phyloP scores from a whole-genome alignment of 192 early-diverging fungal genomes.

The Lobosporangium transversale region DNA sequence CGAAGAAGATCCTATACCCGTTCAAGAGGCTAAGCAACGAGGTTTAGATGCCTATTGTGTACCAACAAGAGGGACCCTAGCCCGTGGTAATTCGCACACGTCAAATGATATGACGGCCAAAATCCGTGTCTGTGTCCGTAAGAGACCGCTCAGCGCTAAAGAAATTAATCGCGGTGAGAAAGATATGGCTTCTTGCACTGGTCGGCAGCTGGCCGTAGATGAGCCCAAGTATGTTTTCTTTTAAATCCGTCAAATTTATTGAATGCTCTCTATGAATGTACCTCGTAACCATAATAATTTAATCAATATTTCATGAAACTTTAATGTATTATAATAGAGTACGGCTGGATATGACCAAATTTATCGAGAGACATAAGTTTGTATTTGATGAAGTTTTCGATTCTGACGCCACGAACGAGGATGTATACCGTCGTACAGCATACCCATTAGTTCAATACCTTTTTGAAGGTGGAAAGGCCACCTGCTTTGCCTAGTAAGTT shows the following conservation, averaged over 20 bases:
- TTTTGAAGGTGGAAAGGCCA: constrained; percentile 95
- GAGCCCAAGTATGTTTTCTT: constrained; percentile 85
- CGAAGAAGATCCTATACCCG: constrained; percentile 47
- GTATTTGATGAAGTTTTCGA: constrained; percentile 98
- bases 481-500: constrained; percentile 97
- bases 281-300: too few relatives aligned
- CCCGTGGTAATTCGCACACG: constrained; percentile 24
- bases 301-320: too few relatives aligned
- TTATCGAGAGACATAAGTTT: constrained; percentile 94
- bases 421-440: constrained; percentile 92
- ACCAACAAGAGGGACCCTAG: constrained; percentile 51
- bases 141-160: constrained; percentile 91
- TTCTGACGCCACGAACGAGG: constrained; percentile 77
- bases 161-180: constrained; percentile 83
- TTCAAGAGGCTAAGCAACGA: constrained; percentile 47
- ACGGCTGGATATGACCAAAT: constrained; percentile 95
- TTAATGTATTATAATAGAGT: too few relatives aligned
- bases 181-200: constrained; percentile 79
- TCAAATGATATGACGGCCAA: constrained; percentile 75
- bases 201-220: constrained; percentile 83
- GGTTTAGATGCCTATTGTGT: constrained; percentile 82
- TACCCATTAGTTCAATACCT: constrained; percentile 94
- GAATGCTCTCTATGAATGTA: too few relatives aligned
- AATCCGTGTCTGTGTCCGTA: constrained; percentile 97
- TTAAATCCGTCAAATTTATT: too few relatives aligned